Conservation (phyloP, 75 land plant species). For the Cupressus sempervirens region DNA sequence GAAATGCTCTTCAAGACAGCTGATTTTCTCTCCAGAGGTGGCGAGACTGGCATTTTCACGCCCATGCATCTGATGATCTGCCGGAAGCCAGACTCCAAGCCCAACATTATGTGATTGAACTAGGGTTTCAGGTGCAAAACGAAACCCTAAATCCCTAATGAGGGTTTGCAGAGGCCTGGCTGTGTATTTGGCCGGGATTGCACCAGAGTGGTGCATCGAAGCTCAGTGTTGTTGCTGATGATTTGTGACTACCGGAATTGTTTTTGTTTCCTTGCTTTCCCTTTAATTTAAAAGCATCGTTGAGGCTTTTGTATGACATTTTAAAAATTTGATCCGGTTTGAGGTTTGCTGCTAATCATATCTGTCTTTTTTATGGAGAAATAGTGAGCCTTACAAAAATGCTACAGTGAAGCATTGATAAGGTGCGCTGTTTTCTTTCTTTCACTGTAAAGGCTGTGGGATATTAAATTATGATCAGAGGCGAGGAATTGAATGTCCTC, state of each 20-base stretch:
- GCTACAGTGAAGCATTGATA: not conserved
- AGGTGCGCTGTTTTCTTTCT: not conserved
- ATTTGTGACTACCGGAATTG: not conserved
- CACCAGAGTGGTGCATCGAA: not conserved
- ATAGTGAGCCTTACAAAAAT: not conserved
- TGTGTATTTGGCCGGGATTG: not conserved
- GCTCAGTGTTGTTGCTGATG: not conserved
- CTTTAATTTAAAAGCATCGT: not conserved
- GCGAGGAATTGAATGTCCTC: not conserved
- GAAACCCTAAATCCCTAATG: not conserved
- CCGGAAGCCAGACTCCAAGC: conserved; percentile 58
- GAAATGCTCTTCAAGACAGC: conserved; percentile 61
- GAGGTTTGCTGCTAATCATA: not conserved
- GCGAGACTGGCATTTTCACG: conserved; percentile 49
- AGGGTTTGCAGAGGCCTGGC: not conserved
- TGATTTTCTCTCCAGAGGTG: conserved; percentile 19
- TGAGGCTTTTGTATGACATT: not conserved
- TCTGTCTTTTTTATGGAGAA: not conserved
- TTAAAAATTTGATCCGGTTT: not conserved
- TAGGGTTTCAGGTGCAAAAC: not conserved
- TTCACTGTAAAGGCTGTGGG: not conserved
- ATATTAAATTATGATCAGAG: not conserved
- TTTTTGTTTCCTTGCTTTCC: not conserved
- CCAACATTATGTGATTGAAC: not conserved
- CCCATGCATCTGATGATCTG: conserved; percentile 86